Evolutionary conservation across 768 basidiomycete species (phyloP), one percentile per base, ranked within the genome.

Genomic region (Trametes maxima): DNA sequence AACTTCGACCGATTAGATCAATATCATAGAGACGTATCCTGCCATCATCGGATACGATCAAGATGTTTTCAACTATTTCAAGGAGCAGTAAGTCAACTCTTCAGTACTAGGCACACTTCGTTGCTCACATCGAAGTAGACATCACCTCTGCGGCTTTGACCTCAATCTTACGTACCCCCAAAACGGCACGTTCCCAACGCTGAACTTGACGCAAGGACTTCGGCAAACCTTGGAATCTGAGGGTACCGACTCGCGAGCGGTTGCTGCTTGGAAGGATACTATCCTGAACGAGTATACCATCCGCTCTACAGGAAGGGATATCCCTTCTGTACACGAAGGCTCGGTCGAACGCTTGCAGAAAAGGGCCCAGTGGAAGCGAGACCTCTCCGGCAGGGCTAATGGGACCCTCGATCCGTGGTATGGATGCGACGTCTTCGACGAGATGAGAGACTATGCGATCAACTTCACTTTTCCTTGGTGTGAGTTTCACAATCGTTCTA

Each of bases 121-220:
- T 36, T 52, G 5, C 59, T 49, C 2, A 46, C 19, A 24, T 17
- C 22, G 52, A 2, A 13, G 35, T 58, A 89, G 87, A 69, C 72
- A 76, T 21, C 75, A 80, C 40, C 76, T 88, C 21, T 91, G 89
- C 66, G 82, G 83, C 13, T 89, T 80, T 68, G 77, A 90, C 64
- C 70, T 90, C 22, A 85, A 82, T 67, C 74, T 90, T 17, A 83
- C 85, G 19, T 91, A 90, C 64, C 89, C 89, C 3, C 85, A 89
- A 68, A 76, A 75, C 13, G 80, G 77, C 28, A 71, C 72, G 35
- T 80, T 90, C 51, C 84, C 86, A 11, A 69, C 72, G 1, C 47
- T 66, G 17, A 59, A 57, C 16, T 52, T 63, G 6, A 21, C 54
- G 14, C 24, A 21, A 17, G 62, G 62, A 25, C 59, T 53, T 19